phyloP scores from a whole-genome alignment of 2,329 filamentous ascomycete species.

The Teratosphaeria gauchensis region DNA sequence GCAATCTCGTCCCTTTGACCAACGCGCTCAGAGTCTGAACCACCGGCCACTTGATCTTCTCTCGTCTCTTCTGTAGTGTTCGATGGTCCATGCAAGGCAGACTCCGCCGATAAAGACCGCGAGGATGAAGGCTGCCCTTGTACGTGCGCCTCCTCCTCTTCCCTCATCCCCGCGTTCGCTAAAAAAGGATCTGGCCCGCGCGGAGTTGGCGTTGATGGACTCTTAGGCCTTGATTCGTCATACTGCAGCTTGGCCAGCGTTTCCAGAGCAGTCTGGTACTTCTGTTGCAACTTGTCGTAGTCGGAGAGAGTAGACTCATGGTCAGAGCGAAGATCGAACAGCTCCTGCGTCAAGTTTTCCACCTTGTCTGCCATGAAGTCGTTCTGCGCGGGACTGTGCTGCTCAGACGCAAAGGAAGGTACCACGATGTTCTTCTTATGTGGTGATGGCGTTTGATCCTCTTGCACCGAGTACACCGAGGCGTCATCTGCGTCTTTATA shows the following conservation, averaged over 20 bases:
- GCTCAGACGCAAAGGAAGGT: slow-evolving; percentile 20
- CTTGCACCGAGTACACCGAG: background rate
- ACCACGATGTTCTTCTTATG: slow-evolving; percentile 16
- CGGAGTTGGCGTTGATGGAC: slow-evolving; percentile 46
- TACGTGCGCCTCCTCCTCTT: slow-evolving; percentile 49
- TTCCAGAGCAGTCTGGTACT: slow-evolving; percentile 82
- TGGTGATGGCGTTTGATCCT: background rate
- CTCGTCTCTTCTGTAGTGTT: slow-evolving; percentile 29
- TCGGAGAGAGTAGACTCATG: slow-evolving; percentile 78
- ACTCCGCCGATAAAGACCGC: slow-evolving; percentile 86
- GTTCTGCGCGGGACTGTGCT: slow-evolving; percentile 64
- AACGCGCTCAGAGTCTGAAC: slow-evolving; percentile 7
- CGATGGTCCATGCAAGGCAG: slow-evolving; percentile 77
- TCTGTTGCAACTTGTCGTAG: slow-evolving; percentile 69
- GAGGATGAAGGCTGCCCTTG: slow-evolving; percentile 63
- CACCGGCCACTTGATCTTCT: slow-evolving; percentile 7
- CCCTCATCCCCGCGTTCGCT: slow-evolving; percentile 63
- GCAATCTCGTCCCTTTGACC: background rate
- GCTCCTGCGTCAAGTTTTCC: slow-evolving; percentile 81
- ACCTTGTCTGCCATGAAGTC: slow-evolving; percentile 87
- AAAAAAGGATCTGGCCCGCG: slow-evolving; percentile 71
- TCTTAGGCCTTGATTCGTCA: slow-evolving; percentile 56
- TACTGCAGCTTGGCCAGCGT: slow-evolving; percentile 80
- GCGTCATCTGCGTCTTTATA: slow-evolving; percentile 11
- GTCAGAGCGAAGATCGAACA: slow-evolving; percentile 80